Base-by-base conservation (phyloP, 306 rosid genomes). In the Prosopis cineraria region DNA sequence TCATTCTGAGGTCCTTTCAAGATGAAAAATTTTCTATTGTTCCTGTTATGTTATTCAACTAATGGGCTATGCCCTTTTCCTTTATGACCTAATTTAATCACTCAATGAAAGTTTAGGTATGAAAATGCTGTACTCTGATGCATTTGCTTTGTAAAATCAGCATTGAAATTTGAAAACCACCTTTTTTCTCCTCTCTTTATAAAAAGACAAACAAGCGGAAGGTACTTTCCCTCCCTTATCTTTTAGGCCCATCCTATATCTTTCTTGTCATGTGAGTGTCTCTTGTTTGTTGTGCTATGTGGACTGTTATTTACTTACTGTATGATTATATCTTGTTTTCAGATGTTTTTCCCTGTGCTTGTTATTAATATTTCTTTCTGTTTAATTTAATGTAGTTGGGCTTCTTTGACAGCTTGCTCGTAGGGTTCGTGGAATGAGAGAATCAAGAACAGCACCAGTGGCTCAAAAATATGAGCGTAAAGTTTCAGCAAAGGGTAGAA, bases 391-490 rank as follows among this genome's bases (percentile, higher is more conserved):
- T 83, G 64, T 85, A 72, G 84, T 85, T 78, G 84, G 81, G 82
- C 84, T 88, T 82, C 80, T 84, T 77, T 86, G 83, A 80, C 90
- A 95, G 99, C 99, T 95, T 88, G 85, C 90, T 73, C 96, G 96
- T 59, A 91, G 99, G 87, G 97, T 95, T 82, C 99, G 99, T 78
- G 99, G 81, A 30, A 95, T 95, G 99, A 90, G 99, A 79, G 98
- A 95, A 89, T 80, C 98, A 44, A 92, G 98, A 84, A 68, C 93
- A 53, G 99, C 99, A 55, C 99, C 98, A 0, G 96, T 81, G 45
- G 90, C 98, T 70, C 89, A 89, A 77, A 95, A 95, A 73, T 82
- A 83, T 41, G 98, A 95, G 73, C 87, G 80, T 36, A 91, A 88
- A 76, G 85, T 22, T 50, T 78, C 99, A 0, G 70, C 76, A 44